Evolutionary conservation across 306 rosid genomes (phyloP).

Genomic region (Alnus rubra): DNA sequence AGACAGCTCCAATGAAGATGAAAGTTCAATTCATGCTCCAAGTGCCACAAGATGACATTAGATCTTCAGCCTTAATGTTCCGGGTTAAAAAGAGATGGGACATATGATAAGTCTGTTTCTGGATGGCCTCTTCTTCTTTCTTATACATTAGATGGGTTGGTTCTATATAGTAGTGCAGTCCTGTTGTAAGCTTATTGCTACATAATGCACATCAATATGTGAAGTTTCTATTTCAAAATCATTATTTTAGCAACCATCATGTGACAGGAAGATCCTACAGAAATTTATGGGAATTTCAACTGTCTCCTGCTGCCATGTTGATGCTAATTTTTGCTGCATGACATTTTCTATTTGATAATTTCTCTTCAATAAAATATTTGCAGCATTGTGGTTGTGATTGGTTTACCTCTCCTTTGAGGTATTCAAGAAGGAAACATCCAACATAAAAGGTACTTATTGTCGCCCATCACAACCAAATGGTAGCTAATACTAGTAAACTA

Average conservation of each 20-base stretch:
- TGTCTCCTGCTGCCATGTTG: not conserved
- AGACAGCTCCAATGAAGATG: slow-evolving; percentile 93
- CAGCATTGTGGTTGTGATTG: not conserved
- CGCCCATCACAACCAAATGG: not conserved
- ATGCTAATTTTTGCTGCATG: not conserved
- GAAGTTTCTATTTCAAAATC: slow-evolving; percentile 15
- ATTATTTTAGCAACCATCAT: slow-evolving; percentile 19
- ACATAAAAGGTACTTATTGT: not conserved
- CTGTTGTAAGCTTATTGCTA: slow-evolving; percentile 6
- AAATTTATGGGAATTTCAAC: not conserved
- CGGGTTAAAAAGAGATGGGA: slow-evolving; percentile 98
- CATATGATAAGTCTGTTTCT: slow-evolving; percentile 36
- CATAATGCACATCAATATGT: not conserved
- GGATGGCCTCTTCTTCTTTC: not conserved
- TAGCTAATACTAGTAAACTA: not conserved
- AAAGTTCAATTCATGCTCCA: slow-evolving; percentile 97
- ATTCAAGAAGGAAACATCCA: not conserved
- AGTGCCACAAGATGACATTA: slow-evolving; percentile 88
- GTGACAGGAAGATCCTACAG: not conserved
- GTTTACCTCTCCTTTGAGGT: no score
- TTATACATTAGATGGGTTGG: not conserved
- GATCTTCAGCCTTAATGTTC: slow-evolving; percentile 79
- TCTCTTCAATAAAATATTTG: not conserved
- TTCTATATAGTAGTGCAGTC: not conserved
- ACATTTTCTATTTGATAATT: not conserved